Conservation (phyloP, 1,284 basidiomycete genomes). For the Earliella scabrosa region DNA sequence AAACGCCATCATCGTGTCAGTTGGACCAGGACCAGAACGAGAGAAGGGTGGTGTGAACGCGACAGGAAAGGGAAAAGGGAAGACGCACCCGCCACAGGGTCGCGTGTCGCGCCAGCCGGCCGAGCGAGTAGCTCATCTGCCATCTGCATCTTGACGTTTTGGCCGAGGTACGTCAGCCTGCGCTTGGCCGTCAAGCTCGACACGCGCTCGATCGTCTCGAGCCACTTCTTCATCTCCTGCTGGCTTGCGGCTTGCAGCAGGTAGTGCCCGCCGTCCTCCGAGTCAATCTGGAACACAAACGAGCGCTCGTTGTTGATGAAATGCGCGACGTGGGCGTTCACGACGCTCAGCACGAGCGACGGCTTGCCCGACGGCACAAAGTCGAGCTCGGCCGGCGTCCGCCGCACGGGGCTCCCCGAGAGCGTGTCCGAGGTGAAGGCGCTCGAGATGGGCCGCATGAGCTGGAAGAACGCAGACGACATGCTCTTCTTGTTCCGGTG, state of each 20-base stretch:
- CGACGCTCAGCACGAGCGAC: constrained; percentile 70
- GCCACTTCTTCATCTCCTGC: constrained; percentile 75
- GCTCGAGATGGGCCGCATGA: constrained; percentile 86
- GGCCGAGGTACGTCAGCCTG: constrained; percentile 80
- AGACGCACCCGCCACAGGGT: constrained; percentile 66
- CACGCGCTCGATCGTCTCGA: constrained; percentile 70
- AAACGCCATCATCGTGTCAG: constrained; percentile 8
- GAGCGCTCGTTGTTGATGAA: constrained; percentile 81
- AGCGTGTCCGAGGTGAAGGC: constrained; percentile 71
- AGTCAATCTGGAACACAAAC: constrained; percentile 79
- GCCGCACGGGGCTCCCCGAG: constrained; percentile 47
- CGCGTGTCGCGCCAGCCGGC: constrained; percentile 44
- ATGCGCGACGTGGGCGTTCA: constrained; percentile 67
- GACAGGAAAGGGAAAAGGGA: not conserved
- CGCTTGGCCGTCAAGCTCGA: constrained; percentile 75
- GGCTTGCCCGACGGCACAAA: constrained; percentile 73
- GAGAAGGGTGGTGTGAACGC: constrained; percentile 6
- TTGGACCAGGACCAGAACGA: not conserved
- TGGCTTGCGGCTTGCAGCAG: constrained; percentile 72
- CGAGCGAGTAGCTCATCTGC: constrained; percentile 70
- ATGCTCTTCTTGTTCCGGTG: constrained; percentile 85
- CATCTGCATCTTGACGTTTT: constrained; percentile 68
- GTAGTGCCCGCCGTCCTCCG: constrained; percentile 85
- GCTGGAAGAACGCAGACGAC: constrained; percentile 76
- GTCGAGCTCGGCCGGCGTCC: constrained; percentile 73